A percentile compares a stretch with the other conserved stretches of the same genome.
These are phyloP conservation scores for Cicer yamashitae DNA, from an alignment of 306 rosid species.

Conservation along the genomic window DNA sequence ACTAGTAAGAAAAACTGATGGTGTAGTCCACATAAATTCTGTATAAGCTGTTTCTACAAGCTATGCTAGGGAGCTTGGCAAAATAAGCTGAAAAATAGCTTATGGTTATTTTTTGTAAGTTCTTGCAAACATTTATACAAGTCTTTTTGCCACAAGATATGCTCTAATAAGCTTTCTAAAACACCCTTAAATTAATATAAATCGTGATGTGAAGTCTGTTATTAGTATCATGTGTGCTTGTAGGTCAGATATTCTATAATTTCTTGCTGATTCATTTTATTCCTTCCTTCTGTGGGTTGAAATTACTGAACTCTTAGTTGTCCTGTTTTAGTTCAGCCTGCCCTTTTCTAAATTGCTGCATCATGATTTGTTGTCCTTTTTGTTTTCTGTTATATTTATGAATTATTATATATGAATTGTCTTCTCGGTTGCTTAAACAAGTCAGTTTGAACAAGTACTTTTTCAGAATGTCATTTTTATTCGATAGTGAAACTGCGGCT, in stretches of 20 bases:
- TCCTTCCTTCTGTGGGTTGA: slow-evolving; percentile 12
- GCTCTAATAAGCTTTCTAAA: background rate
- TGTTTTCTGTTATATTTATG: background rate
- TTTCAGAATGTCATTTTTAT: background rate
- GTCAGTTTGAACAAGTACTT: background rate
- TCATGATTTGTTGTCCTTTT: background rate
- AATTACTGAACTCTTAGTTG: background rate
- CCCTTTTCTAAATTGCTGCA: slow-evolving; percentile 23
- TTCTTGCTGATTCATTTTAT: slow-evolving; percentile 4
- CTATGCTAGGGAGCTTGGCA: background rate
- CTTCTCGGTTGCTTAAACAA: slow-evolving; percentile 12
- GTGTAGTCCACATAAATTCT: background rate
- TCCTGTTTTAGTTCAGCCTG: slow-evolving; percentile 3
- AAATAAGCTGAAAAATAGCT: slow-evolving; percentile 5
- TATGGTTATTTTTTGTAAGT: background rate
- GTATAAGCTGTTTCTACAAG: background rate
- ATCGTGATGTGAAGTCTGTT: background rate
- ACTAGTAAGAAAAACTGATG: background rate
- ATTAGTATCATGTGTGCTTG: background rate
- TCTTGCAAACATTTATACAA: background rate
- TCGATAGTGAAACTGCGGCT: slow-evolving; percentile 2
- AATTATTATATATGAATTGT: too few species aligned
- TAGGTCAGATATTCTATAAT: slow-evolving; percentile 4
- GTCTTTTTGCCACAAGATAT: background rate
- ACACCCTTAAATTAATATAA: background rate